Percentiles rank a stretch among this genome's conserved stretches.
phyloP scores from a whole-genome alignment of 2,329 filamentous ascomycete species.

The Aspergillus pseudoviridinutans region DNA sequence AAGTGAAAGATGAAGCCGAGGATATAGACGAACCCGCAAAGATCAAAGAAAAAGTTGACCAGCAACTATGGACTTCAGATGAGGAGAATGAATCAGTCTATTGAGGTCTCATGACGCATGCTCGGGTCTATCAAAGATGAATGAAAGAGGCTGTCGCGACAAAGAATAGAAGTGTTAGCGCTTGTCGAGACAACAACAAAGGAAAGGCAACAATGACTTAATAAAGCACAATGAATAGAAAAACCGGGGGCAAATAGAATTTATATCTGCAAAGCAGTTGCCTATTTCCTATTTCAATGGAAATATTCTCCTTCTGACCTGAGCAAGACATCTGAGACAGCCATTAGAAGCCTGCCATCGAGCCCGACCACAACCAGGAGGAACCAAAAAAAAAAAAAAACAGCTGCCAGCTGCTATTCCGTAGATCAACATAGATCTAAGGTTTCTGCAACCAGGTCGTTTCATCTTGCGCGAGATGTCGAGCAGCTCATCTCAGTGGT shows the following conservation, averaged over 20 bases:
- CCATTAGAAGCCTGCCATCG: background rate
- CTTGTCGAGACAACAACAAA: slow-evolving; percentile 1
- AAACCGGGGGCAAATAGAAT: background rate
- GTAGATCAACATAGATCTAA: background rate
- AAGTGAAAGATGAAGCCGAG: slow-evolving; percentile 1
- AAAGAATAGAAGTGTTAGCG: slow-evolving; percentile 2
- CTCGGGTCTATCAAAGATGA: slow-evolving; percentile 13
- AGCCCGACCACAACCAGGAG: slow-evolving; percentile 1
- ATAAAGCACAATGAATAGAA: background rate
- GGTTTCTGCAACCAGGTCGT: slow-evolving; percentile 11
- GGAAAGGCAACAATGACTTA: background rate
- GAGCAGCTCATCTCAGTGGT: slow-evolving; percentile 10
- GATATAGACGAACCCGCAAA: background rate
- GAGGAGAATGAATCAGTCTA: slow-evolving; percentile 6
- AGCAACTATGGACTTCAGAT: slow-evolving; percentile 12
- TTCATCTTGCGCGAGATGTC: slow-evolving; percentile 22
- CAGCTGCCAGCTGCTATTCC: background rate
- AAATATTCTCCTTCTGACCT: background rate
- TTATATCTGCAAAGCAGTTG: background rate
- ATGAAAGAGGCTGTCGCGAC: slow-evolving; percentile 2
- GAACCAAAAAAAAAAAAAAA: background rate
- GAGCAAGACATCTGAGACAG: background rate
- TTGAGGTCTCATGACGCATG: slow-evolving; percentile 12
- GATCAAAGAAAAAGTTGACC: slow-evolving; percentile 9
- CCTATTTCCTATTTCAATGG: background rate